Evolutionary conservation across 306 rosid species (phyloP).

Genomic region (Vicia sativa): DNA sequence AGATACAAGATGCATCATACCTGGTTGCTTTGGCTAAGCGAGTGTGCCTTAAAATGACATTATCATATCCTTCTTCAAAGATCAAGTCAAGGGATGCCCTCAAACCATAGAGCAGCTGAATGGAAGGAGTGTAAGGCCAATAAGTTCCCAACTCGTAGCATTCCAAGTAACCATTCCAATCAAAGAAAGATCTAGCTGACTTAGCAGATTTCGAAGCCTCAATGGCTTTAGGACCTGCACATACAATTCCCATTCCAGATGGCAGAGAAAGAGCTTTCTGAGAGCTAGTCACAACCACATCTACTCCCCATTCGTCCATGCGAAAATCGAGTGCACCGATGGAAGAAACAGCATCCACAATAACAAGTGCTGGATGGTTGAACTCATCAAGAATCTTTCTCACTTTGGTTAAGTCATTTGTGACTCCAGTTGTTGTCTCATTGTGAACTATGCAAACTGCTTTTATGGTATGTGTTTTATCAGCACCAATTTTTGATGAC

Average conservation of each 20-base stretch:
- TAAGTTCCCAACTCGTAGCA: conserved; percentile 83
- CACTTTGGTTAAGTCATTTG: conserved; percentile 77
- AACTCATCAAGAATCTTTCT: conserved; percentile 75
- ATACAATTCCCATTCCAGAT: conserved; percentile 86
- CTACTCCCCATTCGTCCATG: conserved; percentile 98
- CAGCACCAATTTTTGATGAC: conserved; percentile 78
- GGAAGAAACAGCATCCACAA: conserved; percentile 96
- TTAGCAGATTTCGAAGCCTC: conserved; percentile 84
- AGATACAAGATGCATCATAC: conserved; percentile 34
- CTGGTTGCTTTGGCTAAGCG: conserved; percentile 91
- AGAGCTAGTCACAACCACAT: conserved; percentile 92
- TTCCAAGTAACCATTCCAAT: conserved; percentile 93
- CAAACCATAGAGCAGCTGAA: conserved; percentile 85
- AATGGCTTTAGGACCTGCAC: conserved; percentile 88
- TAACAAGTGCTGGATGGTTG: conserved; percentile 81
- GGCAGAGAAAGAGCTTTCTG: conserved; percentile 99
- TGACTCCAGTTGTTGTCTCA: conserved; percentile 96
- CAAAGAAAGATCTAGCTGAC: conserved; percentile 85
- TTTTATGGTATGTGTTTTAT: conserved; percentile 69
- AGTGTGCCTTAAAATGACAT: conserved; percentile 79
- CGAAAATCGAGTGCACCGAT: conserved; percentile 95
- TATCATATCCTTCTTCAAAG: conserved; percentile 93
- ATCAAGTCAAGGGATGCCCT: conserved; percentile 86
- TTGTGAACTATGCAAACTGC: conserved; percentile 96
- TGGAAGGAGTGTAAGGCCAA: conserved; percentile 99